Base-by-base conservation (phyloP, 306 rosid species). In the Malus asiatica region DNA sequence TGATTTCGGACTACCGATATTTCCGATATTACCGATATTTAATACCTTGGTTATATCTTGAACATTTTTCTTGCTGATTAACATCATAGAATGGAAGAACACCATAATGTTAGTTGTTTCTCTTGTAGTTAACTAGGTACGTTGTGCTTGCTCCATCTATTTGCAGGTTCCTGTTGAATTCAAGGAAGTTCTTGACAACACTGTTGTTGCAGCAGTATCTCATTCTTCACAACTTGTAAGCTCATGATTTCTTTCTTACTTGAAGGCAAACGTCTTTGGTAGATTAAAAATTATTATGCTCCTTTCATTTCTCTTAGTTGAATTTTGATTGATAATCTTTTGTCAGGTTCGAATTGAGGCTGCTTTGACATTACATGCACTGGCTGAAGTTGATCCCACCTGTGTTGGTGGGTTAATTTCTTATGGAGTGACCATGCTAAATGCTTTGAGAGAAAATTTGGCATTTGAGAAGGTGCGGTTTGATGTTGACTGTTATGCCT, bases 401-500 rank as follows among this genome's bases (percentile, higher is more conserved):
- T 94, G 98, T 87, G 98, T 94, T 61, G 93, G 98, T 75, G 98
- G 98, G 40, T 88, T 94, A 84, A 87, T 91, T 83, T 90, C 98
- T 72, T 94, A 87, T 82, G 97, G 93, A 69, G 93, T 94, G 78
- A 92, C 98, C 75, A 86, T 86, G 83, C 88, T 94, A 69, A 87
- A 86, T 80, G 98, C 97, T 89, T 79, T 85, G 83, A 89, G 98
- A 81, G 98, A 94, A 86, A 90, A 86, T 88, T 85, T 90, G 82
- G 88, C 92, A 32, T 94, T 84, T 84, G 98, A 91, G 81, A 94
- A 94, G 98, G 98, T 94, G 73, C 68, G 33, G 61, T 10, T 13
- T 83, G 58, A 59, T 45, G 73, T 79, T 83, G 35, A 71, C 69
- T 66, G 27, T 53, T 73, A 45, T 76, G 22, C 64, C 19, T 68